phyloP scores from a whole-genome alignment of 495 filamentous ascomycete genomes.

The Penicillium dipodomyicola region DNA sequence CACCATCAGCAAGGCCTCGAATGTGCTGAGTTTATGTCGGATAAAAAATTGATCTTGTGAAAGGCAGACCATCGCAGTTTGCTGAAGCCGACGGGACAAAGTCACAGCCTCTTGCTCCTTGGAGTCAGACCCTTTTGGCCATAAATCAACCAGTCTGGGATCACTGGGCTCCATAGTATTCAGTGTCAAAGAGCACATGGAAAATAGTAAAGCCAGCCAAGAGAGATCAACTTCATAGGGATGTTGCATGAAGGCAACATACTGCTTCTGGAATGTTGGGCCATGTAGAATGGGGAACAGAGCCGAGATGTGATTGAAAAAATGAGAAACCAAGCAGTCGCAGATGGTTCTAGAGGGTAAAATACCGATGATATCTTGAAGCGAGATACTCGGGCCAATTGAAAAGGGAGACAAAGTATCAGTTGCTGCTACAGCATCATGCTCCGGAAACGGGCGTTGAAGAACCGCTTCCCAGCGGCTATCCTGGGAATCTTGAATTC shows the following conservation, averaged over 20 bases:
- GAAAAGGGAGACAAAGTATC: conserved; percentile 12
- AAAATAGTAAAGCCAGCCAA: conserved; percentile 23
- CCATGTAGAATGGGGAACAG: conserved; percentile 28
- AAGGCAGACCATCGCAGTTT: conserved; percentile 15
- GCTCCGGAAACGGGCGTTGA: conserved; percentile 1
- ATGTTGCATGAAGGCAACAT: conserved; percentile 12
- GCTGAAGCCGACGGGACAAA: conserved; percentile 1
- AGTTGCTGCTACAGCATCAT: neutral
- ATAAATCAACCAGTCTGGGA: conserved; percentile 9
- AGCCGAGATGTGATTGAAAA: conserved; percentile 14
- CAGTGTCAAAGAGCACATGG: conserved; percentile 15
- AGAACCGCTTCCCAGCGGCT: conserved; percentile 4
- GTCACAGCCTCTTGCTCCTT: neutral
- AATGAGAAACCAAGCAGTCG: conserved; percentile 22
- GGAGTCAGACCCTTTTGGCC: conserved; percentile 1
- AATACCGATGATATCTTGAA: conserved; percentile 11
- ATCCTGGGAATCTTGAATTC: neutral
- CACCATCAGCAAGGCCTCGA: conserved; percentile 21
- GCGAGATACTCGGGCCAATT: conserved; percentile 4
- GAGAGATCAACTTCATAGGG: conserved; percentile 12
- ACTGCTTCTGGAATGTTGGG: conserved; percentile 24
- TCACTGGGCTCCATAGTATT: conserved; percentile 17
- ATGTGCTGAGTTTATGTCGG: conserved; percentile 17
- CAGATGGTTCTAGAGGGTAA: conserved; percentile 17
- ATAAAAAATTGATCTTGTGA: conserved; percentile 15